Percentiles rank a stretch among this genome's conserved stretches.
Evolutionary conservation across 2,329 filamentous ascomycete species (phyloP).

Genomic region (Fusarium succisae): DNA sequence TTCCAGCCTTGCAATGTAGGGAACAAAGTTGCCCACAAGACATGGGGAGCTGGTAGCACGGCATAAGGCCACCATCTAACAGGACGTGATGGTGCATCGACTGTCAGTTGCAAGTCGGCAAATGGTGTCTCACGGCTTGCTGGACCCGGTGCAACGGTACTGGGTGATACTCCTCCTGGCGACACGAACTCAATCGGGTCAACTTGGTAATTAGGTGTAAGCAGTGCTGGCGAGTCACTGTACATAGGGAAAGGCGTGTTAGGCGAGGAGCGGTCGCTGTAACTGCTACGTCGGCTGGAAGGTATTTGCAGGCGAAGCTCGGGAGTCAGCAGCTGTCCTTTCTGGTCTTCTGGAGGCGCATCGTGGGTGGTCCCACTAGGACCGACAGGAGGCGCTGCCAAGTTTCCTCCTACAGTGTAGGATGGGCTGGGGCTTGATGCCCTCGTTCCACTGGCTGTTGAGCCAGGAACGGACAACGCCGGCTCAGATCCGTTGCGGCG

Average conservation of each 20-base stretch:
- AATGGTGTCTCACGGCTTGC: slow-evolving; percentile 59
- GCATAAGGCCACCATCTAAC: slow-evolving; percentile 85
- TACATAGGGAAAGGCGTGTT: slow-evolving; percentile 75
- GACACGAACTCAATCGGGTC: slow-evolving; percentile 66
- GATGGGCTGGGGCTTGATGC: slow-evolving; percentile 45
- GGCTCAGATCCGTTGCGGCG: slow-evolving; percentile 32
- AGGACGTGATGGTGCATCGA: slow-evolving; percentile 53
- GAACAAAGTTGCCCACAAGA: slow-evolving; percentile 80
- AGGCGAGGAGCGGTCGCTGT: slow-evolving; percentile 58
- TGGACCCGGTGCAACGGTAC: slow-evolving; percentile 53
- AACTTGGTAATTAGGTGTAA: slow-evolving; percentile 53
- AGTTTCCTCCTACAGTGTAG: slow-evolving; percentile 52
- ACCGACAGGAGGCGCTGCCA: slow-evolving; percentile 53
- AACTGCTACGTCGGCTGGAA: slow-evolving; percentile 50
- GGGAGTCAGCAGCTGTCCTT: slow-evolving; percentile 18
- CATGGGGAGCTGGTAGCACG: slow-evolving; percentile 75
- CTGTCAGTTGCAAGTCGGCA: slow-evolving; percentile 52
- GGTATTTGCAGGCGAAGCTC: slow-evolving; percentile 59
- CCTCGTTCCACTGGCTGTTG: slow-evolving; percentile 31
- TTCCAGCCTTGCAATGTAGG: slow-evolving; percentile 86
- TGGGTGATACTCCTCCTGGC: slow-evolving; percentile 49
- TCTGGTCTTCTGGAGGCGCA: slow-evolving; percentile 7
- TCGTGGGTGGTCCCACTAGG: slow-evolving; percentile 29
- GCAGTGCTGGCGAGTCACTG: slow-evolving; percentile 63
- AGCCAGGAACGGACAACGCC: slow-evolving; percentile 32